Conservation (phyloP, 2,329 filamentous ascomycete genomes). For the Sclerotinia spermophila region DNA sequence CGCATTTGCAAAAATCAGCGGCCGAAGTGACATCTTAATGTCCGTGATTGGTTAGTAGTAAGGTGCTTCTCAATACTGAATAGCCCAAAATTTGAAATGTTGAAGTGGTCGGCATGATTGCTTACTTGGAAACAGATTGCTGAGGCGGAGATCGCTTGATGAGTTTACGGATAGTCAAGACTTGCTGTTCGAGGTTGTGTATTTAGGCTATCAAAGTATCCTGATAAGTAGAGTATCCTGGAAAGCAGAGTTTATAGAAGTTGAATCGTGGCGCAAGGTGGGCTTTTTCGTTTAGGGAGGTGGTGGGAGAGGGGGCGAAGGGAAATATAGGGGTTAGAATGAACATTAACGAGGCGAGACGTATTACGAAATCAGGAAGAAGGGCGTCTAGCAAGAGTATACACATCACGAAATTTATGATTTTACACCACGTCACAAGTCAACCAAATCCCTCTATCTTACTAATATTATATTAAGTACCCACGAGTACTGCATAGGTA, state of each 20-base stretch:
- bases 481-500: neutral
- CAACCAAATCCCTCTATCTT: neutral
- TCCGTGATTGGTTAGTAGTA: neutral
- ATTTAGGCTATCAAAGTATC: too few species aligned
- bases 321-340: neutral
- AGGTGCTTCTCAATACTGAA: neutral
- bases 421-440: neutral
- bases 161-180: neutral
- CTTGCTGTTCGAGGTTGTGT: too few species aligned
- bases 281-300: too few species aligned
- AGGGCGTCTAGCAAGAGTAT: neutral
- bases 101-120: accelerated
- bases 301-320: too few species aligned
- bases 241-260: neutral
- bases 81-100: neutral
- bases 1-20: neutral
- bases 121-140: too few species aligned
- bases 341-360: neutral
- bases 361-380: neutral
- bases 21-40: neutral
- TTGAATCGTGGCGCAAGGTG: too few species aligned
- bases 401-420: neutral
- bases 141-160: too few species aligned
- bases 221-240: too few species aligned
- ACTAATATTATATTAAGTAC: neutral